Evolutionary conservation across 768 basidiomycete species (phyloP).

Genomic region (Boletus subcaerulescens): DNA sequence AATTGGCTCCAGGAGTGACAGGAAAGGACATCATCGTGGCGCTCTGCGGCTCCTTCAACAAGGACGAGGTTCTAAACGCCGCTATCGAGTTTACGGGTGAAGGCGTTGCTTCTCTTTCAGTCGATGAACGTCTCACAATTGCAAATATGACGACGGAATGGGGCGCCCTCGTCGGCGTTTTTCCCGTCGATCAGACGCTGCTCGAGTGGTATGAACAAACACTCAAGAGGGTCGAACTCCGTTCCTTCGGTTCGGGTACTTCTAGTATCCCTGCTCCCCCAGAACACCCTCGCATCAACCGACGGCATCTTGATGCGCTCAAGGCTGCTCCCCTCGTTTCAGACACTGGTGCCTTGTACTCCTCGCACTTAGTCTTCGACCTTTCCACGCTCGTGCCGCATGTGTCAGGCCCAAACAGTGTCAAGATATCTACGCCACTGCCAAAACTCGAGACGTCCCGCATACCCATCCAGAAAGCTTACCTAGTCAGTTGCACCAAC

Average conservation of each 20-base stretch:
- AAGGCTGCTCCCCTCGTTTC: slow-evolving; percentile 54
- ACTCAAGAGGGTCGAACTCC: slow-evolving; percentile 69
- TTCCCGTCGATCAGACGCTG: slow-evolving; percentile 84
- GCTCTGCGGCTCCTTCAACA: slow-evolving; percentile 91
- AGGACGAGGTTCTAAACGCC: slow-evolving; percentile 94
- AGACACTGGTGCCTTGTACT: slow-evolving; percentile 76
- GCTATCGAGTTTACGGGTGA: slow-evolving; percentile 96
- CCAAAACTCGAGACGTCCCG: slow-evolving; percentile 71
- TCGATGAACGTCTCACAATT: slow-evolving; percentile 95
- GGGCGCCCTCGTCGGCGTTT: slow-evolving; percentile 95
- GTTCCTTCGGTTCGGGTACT: slow-evolving; percentile 61
- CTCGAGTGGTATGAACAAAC: slow-evolving; percentile 82
- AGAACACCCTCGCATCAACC: slow-evolving; percentile 85
- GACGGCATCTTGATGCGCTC: slow-evolving; percentile 63
- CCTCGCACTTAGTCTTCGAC: slow-evolving; percentile 87
- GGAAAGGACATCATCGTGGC: slow-evolving; percentile 99
- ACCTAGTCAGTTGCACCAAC: slow-evolving; percentile 98
- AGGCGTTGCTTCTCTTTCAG: slow-evolving; percentile 69
- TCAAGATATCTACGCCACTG: slow-evolving; percentile 93
- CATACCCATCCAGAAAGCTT: slow-evolving; percentile 92
- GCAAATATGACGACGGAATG: slow-evolving; percentile 99
- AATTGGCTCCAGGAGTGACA: slow-evolving; percentile 83
- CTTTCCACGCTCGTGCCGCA: slow-evolving; percentile 93
- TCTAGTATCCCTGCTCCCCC: slow-evolving; percentile 61
- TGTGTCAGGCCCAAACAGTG: slow-evolving; percentile 96